A percentile compares a stretch with the other conserved stretches of the same genome.
Evolutionary conservation across 768 basidiomycete genomes (phyloP).

Genomic region (Porpolomopsis calyptriformis): DNA sequence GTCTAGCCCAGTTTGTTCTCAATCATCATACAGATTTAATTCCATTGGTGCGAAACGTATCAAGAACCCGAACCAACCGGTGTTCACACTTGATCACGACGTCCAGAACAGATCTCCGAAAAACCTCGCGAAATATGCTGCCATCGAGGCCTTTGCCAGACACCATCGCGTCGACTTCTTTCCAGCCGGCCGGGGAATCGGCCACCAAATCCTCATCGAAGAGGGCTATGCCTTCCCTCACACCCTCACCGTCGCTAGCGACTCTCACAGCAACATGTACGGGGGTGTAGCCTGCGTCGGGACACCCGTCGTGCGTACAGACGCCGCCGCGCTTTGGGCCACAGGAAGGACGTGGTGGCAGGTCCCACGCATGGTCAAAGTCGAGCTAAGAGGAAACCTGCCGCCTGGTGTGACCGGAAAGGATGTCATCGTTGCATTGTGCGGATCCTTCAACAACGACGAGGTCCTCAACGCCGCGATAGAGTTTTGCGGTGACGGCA

Average conservation of each 20-base stretch:
- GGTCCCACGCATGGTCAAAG: slow-evolving; percentile 91
- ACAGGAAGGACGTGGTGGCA: slow-evolving; percentile 99
- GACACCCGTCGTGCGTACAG: slow-evolving; percentile 93
- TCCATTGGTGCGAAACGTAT: slow-evolving; percentile 86
- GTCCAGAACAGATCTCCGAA: slow-evolving; percentile 90
- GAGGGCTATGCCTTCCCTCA: slow-evolving; percentile 98
- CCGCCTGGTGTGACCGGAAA: slow-evolving; percentile 92
- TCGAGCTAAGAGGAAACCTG: slow-evolving; percentile 76
- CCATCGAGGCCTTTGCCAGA: slow-evolving; percentile 85
- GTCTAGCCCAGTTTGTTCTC: slow-evolving; percentile 1
- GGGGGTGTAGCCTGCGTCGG: slow-evolving; percentile 96
- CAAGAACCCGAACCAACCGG: slow-evolving; percentile 70
- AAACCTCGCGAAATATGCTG: slow-evolving; percentile 85
- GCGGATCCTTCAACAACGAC: slow-evolving; percentile 91
- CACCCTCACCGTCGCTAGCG: slow-evolving; percentile 90
- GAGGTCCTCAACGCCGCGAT: slow-evolving; percentile 95
- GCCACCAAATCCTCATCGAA: slow-evolving; percentile 94
- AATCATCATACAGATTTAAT: slow-evolving; percentile 56
- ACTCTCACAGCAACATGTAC: slow-evolving; percentile 98
- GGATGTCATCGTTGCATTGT: slow-evolving; percentile 94
- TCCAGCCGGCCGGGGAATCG: slow-evolving; percentile 95
- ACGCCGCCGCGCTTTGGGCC: slow-evolving; percentile 93
- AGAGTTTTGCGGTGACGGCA: slow-evolving; percentile 89
- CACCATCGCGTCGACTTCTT: slow-evolving; percentile 85
- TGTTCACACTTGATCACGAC: slow-evolving; percentile 97